A percentile compares a stretch with the other conserved stretches of the same genome.
phyloP scores from a whole-genome alignment of 306 rosid genomes.

The Astragalus membranaceus region DNA sequence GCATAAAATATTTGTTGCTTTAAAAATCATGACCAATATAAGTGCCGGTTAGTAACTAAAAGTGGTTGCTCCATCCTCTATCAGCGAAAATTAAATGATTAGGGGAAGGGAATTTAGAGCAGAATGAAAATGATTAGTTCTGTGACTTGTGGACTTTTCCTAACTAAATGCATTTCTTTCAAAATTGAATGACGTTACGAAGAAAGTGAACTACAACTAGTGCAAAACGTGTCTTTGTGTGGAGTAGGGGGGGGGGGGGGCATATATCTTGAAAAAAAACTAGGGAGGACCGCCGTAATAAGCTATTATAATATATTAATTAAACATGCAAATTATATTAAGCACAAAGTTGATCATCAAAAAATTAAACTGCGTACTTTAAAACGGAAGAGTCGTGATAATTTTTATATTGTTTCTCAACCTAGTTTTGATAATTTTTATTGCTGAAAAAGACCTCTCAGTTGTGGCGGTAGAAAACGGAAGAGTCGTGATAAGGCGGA shows the following conservation, averaged over 20 bases:
- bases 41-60: slow-evolving; percentile 59
- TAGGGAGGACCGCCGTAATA: too few species aligned
- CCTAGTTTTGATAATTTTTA: too few species aligned
- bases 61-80: slow-evolving; percentile 57
- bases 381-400: too few species aligned
- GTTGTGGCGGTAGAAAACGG: too few species aligned
- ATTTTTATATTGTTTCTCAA: too few species aligned
- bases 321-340: too few species aligned
- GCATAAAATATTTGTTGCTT: slow-evolving; percentile 1
- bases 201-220: slow-evolving; percentile 28
- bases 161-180: slow-evolving; percentile 39
- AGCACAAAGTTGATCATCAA: too few species aligned
- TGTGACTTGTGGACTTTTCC: slow-evolving; percentile 40
- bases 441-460: too few species aligned
- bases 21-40: slow-evolving; percentile 23
- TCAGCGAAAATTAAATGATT: slow-evolving; percentile 45
- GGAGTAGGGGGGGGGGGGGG: not conserved
- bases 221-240: slow-evolving; percentile 18
- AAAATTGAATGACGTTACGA: slow-evolving; percentile 17
- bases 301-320: too few species aligned
- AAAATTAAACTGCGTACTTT: too few species aligned
- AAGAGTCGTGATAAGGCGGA: too few species aligned
- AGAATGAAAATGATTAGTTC: slow-evolving; percentile 43
- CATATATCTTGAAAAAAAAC: too few species aligned
- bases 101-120: slow-evolving; percentile 34